A percentile compares a stretch with the other conserved stretches of the same genome.
These are phyloP conservation scores for Umbilicus rupestris DNA, from an alignment of 164 flowering plant genomes.

Conservation along the genomic window DNA sequence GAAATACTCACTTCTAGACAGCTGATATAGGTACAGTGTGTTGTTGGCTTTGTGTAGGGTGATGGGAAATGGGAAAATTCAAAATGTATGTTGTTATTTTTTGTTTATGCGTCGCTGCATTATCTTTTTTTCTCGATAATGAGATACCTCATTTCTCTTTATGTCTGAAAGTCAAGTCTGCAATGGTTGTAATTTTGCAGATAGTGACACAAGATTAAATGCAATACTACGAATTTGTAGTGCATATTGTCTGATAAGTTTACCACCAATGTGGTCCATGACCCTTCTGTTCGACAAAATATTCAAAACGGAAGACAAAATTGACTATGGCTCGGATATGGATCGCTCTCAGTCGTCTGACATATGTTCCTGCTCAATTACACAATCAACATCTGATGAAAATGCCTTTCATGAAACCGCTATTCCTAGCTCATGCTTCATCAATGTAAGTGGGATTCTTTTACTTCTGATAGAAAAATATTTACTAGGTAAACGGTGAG, in stretches of 20 bases:
- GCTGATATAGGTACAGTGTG: too few relatives aligned
- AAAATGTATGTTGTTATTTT: too few relatives aligned
- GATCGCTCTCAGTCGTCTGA: conserved; percentile 18
- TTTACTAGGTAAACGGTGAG: not conserved
- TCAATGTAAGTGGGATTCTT: conserved; percentile 40
- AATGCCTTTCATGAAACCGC: conserved; percentile 10
- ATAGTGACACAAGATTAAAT: too few relatives aligned
- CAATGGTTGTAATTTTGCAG: conserved; percentile 2
- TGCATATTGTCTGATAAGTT: conserved; percentile 1
- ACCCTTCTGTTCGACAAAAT: conserved; percentile 47
- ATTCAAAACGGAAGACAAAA: conserved; percentile 39
- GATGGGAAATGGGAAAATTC: too few relatives aligned
- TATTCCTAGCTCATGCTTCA: conserved; percentile 35
- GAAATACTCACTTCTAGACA: too few relatives aligned
- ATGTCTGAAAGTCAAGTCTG: not conserved
- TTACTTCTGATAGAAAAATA: not conserved
- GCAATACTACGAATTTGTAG: too few relatives aligned
- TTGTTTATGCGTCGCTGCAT: too few relatives aligned
- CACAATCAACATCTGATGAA: conserved; percentile 10
- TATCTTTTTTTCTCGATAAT: too few relatives aligned
- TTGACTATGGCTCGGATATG: conserved; percentile 17
- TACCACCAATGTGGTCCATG: conserved; percentile 59
- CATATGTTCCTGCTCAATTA: conserved; percentile 12
- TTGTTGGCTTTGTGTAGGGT: too few relatives aligned
- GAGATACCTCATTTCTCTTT: not conserved